A percentile compares a stretch with the other conserved stretches of the same genome.
phyloP scores from a whole-genome alignment of 345 rosid genomes.

The Microcos paniculata region DNA sequence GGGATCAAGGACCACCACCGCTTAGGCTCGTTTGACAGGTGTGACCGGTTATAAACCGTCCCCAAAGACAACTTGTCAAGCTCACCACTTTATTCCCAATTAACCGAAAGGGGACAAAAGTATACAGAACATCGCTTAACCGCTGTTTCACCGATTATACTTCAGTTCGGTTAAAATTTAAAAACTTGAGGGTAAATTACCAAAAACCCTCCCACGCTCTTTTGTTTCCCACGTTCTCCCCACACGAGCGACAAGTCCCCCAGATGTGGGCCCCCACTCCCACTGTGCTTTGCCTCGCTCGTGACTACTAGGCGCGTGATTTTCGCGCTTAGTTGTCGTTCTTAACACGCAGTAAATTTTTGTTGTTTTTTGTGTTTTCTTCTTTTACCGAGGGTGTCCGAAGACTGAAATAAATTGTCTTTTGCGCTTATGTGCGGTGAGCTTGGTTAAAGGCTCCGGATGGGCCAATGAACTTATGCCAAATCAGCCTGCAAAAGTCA shows the following conservation, averaged over 20 bases:
- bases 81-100: neutral
- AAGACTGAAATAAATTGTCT: neutral
- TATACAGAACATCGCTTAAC: constrained; percentile 8
- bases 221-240: neutral
- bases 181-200: too few species aligned
- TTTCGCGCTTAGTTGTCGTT: neutral
- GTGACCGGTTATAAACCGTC: neutral
- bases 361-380: neutral
- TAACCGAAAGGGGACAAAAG: neutral
- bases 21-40: neutral
- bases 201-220: neutral
- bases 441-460: neutral
- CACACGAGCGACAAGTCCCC: neutral
- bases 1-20: neutral
- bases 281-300: neutral
- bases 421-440: neutral
- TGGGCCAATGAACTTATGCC: neutral
- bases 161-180: too few species aligned
- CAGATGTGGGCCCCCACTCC: neutral
- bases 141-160: neutral
- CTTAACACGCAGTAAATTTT: neutral
- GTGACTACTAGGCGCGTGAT: neutral
- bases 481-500: neutral
- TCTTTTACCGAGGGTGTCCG: neutral
- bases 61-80: neutral